Conservation (phyloP, 495 filamentous ascomycete species). For the Trichoderma gamsii region DNA sequence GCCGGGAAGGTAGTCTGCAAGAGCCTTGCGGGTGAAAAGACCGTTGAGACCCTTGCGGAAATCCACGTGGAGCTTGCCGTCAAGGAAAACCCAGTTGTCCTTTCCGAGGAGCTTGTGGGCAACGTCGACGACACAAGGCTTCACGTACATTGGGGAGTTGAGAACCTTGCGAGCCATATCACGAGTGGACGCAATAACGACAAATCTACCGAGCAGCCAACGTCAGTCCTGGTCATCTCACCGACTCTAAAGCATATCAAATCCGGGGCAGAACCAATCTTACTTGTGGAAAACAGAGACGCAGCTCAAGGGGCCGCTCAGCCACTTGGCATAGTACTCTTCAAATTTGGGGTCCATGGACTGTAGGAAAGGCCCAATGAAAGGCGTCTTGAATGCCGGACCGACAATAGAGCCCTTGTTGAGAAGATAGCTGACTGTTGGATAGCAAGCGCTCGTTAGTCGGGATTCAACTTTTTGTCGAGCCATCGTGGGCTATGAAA, state of each 20-base stretch:
- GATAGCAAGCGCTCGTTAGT: neutral
- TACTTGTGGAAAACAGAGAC: conserved; percentile 99
- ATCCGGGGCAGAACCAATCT: conserved; percentile 24
- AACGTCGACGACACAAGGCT: conserved; percentile 93
- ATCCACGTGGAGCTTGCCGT: conserved; percentile 90
- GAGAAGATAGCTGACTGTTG: conserved; percentile 72
- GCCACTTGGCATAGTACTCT: conserved; percentile 87
- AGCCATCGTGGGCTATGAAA: neutral
- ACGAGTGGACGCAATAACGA: conserved; percentile 91
- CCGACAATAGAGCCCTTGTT: conserved; percentile 84
- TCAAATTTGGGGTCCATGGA: conserved; percentile 89
- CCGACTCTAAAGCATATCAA: neutral
- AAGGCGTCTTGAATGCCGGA: conserved; percentile 78
- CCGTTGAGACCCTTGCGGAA: conserved; percentile 95
- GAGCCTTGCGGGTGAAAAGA: conserved; percentile 85
- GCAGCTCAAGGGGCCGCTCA: conserved; percentile 84
- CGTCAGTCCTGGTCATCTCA: neutral
- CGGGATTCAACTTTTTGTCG: neutral
- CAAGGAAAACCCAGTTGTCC: conserved; percentile 95
- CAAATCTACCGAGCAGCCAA: conserved; percentile 57
- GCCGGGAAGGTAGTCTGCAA: conserved; percentile 82
- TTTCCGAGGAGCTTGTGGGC: conserved; percentile 90
- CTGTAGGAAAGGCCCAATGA: conserved; percentile 92
- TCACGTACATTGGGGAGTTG: conserved; percentile 88
- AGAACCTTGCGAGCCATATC: conserved; percentile 96